These are phyloP conservation scores for Mycena vitilis DNA, from an alignment of 768 basidiomycete genomes.

Conservation along the genomic window DNA sequence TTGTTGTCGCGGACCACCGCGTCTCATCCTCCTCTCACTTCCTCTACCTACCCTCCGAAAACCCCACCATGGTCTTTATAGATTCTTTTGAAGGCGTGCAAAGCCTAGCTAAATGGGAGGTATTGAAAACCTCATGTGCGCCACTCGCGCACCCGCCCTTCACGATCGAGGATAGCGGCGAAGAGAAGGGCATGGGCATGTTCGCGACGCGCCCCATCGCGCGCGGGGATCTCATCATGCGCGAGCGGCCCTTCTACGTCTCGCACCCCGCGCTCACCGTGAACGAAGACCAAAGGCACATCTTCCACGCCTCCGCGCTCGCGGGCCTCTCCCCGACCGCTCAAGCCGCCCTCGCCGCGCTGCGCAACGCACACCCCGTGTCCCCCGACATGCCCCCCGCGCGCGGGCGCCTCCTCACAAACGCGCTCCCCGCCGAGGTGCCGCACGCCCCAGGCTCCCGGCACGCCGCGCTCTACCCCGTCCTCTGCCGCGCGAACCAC, in stretches of 20 bases:
- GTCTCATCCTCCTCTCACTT: background rate
- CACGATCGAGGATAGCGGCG: conserved; percentile 6
- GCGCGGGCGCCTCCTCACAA: conserved; percentile 27
- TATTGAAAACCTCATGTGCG: conserved; percentile 1
- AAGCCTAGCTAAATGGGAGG: conserved; percentile 13
- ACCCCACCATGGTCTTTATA: conserved; percentile 22
- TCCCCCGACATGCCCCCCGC: conserved; percentile 2
- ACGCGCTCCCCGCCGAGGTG: conserved; percentile 21
- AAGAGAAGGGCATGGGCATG: conserved; percentile 30
- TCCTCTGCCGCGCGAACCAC: conserved; percentile 34
- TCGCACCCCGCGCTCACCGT: conserved; percentile 9
- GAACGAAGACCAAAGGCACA: conserved; percentile 10
- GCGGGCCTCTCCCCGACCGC: conserved; percentile 21
- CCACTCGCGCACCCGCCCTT: conserved; percentile 18
- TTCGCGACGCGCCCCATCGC: conserved; percentile 28
- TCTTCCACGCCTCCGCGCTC: conserved; percentile 15
- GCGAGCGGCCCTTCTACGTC: conserved; percentile 31
- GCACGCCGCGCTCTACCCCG: conserved; percentile 25
- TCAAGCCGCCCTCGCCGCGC: conserved; percentile 22
- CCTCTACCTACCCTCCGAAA: conserved; percentile 23
- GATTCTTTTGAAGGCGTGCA: conserved; percentile 21
- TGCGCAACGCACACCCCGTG: conserved; percentile 24
- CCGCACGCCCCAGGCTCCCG: background rate
- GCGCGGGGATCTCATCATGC: conserved; percentile 33
- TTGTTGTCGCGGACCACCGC: conserved; percentile 21